Base-by-base conservation (phyloP, 1,284 basidiomycete genomes). In the Gomphus sp. region DNA sequence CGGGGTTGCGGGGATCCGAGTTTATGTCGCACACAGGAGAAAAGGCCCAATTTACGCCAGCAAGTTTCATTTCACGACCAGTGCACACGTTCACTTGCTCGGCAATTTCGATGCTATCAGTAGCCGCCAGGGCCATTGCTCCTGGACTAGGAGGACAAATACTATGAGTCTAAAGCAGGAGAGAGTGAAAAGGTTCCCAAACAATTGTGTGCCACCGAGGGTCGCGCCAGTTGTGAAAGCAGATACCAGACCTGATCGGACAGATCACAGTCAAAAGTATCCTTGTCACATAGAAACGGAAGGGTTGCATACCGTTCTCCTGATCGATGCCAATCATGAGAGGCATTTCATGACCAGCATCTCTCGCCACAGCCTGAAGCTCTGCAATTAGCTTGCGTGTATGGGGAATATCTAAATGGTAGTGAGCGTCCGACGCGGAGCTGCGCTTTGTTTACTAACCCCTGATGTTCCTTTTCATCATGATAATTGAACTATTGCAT, bases 21-120 rank as follows among this genome's bases (percentile, higher is more conserved):
- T 88, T 88, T 44, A 88, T 78, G 64, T 88, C 85, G 12, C 80
- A 84, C 4, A 87, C 84, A 0, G 86, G 86, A 63, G 81, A 79
- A 64, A 79, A 88, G 7, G 73, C 78, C 85, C 86, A 88, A 64
- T 85, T 84, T 60, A 88, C 80, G 0, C 86, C 85, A 2, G 75
- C 80, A 45, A 79, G 69, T 56, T 75, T 78, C 61, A 88, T 71
- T 67, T 88, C 85, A 28, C 66, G 70, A 1, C 74, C 85, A 1
- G 77, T 77, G 0, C 78, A 80, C 44, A 67, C 65, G 7, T 80
- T 73, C 1, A 85, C 76, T 12, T 73, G 57, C 52, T 76, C 73
- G 3, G 80, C 78, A 0, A 82, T 65, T 2, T 73, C 72, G 0
- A 71, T 62, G 9, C 78, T 78, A 0, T 75, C 76, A 0, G 81